These are phyloP conservation scores for Dacryopinax spathularia DNA, from an alignment of 768 basidiomycete species.

Conservation along the genomic window DNA sequence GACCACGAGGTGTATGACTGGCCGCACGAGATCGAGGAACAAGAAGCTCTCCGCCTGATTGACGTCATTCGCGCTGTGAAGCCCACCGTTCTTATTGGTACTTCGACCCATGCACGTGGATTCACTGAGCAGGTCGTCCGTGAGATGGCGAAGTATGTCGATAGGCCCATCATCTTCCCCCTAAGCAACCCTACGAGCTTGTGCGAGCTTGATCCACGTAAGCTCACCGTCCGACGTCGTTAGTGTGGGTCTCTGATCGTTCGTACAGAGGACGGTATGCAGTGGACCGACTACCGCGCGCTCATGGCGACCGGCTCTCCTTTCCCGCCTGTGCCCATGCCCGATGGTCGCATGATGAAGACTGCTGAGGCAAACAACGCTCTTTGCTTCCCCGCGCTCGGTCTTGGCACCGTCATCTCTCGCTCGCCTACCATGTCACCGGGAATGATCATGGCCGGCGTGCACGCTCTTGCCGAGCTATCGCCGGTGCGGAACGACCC, in stretches of 20 bases:
- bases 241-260: neutral
- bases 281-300: slow-evolving; percentile 70
- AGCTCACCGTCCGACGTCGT: neutral
- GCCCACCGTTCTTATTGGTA: slow-evolving; percentile 76
- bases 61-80: slow-evolving; percentile 57
- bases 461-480: slow-evolving; percentile 55
- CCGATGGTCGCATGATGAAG: slow-evolving; percentile 35
- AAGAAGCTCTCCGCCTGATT: slow-evolving; percentile 28
- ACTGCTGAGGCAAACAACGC: slow-evolving; percentile 70
- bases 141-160: slow-evolving; percentile 52
- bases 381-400: slow-evolving; percentile 73
- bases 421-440: slow-evolving; percentile 54
- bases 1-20: slow-evolving; percentile 20
- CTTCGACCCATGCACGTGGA: slow-evolving; percentile 60
- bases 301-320: slow-evolving; percentile 75
- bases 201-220: slow-evolving; percentile 52
- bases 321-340: slow-evolving; percentile 57
- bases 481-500: slow-evolving; percentile 62
- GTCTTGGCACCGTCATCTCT: slow-evolving; percentile 61
- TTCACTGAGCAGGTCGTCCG: slow-evolving; percentile 61
- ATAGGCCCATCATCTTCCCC: slow-evolving; percentile 71
- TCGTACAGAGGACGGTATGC: slow-evolving; percentile 40
- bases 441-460: slow-evolving; percentile 78
- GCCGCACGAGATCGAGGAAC: slow-evolving; percentile 6
- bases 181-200: slow-evolving; percentile 68